These are phyloP conservation scores for Psilocybe cyanescens DNA, from an alignment of 768 basidiomycete species.

Conservation along the genomic window DNA sequence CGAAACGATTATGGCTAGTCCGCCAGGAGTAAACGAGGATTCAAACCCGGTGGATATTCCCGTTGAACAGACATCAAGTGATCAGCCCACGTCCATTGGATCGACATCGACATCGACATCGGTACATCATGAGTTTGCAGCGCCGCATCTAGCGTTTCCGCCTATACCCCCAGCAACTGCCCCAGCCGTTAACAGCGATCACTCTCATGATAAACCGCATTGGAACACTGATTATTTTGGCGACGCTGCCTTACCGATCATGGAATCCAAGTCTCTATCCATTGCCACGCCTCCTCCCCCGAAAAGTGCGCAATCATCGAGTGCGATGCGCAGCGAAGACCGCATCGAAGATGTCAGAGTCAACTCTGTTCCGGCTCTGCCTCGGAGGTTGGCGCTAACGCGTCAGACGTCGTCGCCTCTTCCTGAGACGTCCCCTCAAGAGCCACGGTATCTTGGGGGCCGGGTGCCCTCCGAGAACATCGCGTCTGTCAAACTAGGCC, in stretches of 20 bases:
- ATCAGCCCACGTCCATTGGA: too few relatives aligned
- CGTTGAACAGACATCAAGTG: too few relatives aligned
- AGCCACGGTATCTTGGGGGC: constrained; percentile 34
- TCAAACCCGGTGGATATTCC: too few relatives aligned
- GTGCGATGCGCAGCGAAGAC: constrained; percentile 11
- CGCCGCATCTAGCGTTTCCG: not conserved
- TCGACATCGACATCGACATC: not conserved
- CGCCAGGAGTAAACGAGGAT: constrained; percentile 14
- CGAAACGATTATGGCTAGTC: constrained; percentile 24
- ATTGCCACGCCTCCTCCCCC: constrained; percentile 3
- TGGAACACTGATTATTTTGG: constrained; percentile 27
- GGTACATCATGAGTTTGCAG: not conserved
- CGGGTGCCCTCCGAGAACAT: constrained; percentile 33
- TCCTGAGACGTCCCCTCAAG: constrained; percentile 44
- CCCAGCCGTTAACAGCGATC: constrained; percentile 12
- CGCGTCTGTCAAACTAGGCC: constrained; percentile 38
- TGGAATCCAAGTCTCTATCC: constrained; percentile 1
- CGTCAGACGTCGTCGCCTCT: constrained; percentile 70
- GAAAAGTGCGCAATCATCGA: not conserved
- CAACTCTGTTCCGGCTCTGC: constrained; percentile 48
- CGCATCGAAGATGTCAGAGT: constrained; percentile 21
- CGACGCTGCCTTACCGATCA: constrained; percentile 9
- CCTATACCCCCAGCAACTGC: constrained; percentile 21
- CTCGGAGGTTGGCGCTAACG: constrained; percentile 56
- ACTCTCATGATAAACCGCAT: not conserved